Evolutionary conservation across 192 early-diverging fungal genomes (phyloP), one percentile per base, ranked within the genome.

Genomic region (Gryganskiella cystojenkinii): DNA sequence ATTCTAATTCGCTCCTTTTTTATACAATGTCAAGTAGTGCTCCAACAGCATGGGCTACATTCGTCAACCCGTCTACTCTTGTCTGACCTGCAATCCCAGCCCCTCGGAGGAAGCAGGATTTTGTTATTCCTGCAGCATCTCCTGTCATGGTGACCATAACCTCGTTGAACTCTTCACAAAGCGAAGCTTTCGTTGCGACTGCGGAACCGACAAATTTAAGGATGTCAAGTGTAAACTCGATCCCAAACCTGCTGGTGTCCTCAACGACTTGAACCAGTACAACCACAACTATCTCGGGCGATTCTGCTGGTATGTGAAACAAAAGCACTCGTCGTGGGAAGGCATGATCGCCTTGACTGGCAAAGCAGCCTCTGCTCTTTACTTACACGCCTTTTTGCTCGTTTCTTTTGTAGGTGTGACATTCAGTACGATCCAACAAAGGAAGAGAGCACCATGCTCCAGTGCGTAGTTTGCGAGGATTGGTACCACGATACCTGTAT

Each of bases 401-500:
- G 24, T 44, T 7, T 15, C 6, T 28, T 14, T 28, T 47, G 30
- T 70, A 86, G 87, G 84, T 98, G 96, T 80, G 81, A 95, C 54
- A 70, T 80, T 30, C 71, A 81, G 3, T 97, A 98, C 76, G 90
- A 95, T 59, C 88, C 89, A 3, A 84, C 83, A 19, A 88, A 70
- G 30, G 95, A 96, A 59, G 82, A 90, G 20, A 85, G 81, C 15
- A 83, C 84, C 46, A 98, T 98, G 96, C 67, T 90, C 11, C 90
- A 97, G 83, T 98, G 96, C 64, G 79, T 89, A 24, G 51, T 93
- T 1, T 98, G 96, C 79, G 91, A 95, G 69, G 95, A 94, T 79
- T 95, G 92, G 95, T 92, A 84, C 64, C 91, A 92, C 71, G 87
- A 91, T 35, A 79, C 71, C 5, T 94, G 93, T 56, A 90, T 94